Evolutionary conservation across 257 asterid species (phyloP), one percentile per base, ranked within the genome.

Genomic region (Ilex asprella): DNA sequence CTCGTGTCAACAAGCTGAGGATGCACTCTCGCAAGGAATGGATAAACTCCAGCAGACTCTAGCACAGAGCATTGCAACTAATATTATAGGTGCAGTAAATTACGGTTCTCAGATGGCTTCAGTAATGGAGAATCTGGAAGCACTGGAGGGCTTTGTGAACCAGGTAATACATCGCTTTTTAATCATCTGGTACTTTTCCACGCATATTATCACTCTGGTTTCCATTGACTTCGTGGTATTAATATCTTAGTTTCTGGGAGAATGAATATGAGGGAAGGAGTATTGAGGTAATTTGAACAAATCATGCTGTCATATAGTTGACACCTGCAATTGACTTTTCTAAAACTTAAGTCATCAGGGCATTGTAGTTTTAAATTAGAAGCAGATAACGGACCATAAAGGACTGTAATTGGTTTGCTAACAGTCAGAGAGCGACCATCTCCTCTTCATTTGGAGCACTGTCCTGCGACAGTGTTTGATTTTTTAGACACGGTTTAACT

Each of bases 1-100:
- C 53, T 89, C 84, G 15, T 53, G 57, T 16, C 57, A 53, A 14
- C 57, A 53, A 53, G 57, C 57, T 5, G 57, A 53, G 30, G 57
- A 53, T 21, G 57, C 57, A 5, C 57, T 53, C 15, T 53, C 57
- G 30, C 57, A 53, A 21, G 57, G 57, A 6, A 53, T 53, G 30
- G 57, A 53, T 53, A 53, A 53, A 53, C 57, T 53, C 57, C 57
- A 53, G 30, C 57, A 53, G 57, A 53, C 30, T 53, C 10, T 53
- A 7, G 57, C 11, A 0, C 57, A 53, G 57, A 14, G 57, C 57
- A 53, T 53, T 21, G 11, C 57, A 53, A 3, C 11, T 53, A 27
- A 53, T 53, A 7, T 10, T 7, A 53, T 16, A 21, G 30, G 57
- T 53, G 52, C n/a, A 6, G 52, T 7, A 46, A 46, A 14, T 46